Evolutionary conservation across 108 stramenopile species (phyloP), one percentile per base, ranked within the genome.

Genomic region (Schizochytrium sp.): DNA sequence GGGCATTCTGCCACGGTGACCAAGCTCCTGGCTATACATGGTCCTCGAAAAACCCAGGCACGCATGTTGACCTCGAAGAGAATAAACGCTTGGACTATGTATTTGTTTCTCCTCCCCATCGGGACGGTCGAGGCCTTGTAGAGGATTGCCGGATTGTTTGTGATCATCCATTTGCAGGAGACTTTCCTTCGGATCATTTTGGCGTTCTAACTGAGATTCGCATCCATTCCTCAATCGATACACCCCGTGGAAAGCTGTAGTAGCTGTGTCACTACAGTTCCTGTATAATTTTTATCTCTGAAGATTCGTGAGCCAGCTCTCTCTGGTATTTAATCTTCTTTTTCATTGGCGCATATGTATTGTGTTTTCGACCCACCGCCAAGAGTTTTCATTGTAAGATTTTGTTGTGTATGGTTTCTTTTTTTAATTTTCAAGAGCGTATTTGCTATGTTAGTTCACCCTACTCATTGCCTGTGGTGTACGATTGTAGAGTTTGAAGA

Each of bases 141-240:
- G 76, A 83, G 53, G 76, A 83, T 10, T 83, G 76, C 76, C 47
- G 76, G 2, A 53, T 83, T 38, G 76, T 83, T 10, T 83, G 76
- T 53, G 53, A 83, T 28, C 76, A 83, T 83, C 76, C 76, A n/a
- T 83, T 83, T 55, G 76, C 76, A n/a, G 76, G 76, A 10, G 53
- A 49, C 76, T 83, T 83, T 55, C 76, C 76, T 8, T 55, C 50
- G 10, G 76, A 83, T 28, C 76, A 83, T 53, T 83, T 55, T 83
- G 76, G 76, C 53, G 50, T 83, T 12, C 53, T 83, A 8, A 28
- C 28, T 38, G 76, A 83, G 53, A 55, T 83, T 42, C 47, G 76
- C 47, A 53, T 50, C 10, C 76, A 83, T 2, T 7, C 64, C 28
- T 69, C 64, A 44, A 38, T 69, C 64, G 64, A 69, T 38, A 69